A percentile compares a stretch with the other conserved stretches of the same genome.
Evolutionary conservation across 257 asterid genomes (phyloP).

Genomic region (Paraleonurus japonicus): DNA sequence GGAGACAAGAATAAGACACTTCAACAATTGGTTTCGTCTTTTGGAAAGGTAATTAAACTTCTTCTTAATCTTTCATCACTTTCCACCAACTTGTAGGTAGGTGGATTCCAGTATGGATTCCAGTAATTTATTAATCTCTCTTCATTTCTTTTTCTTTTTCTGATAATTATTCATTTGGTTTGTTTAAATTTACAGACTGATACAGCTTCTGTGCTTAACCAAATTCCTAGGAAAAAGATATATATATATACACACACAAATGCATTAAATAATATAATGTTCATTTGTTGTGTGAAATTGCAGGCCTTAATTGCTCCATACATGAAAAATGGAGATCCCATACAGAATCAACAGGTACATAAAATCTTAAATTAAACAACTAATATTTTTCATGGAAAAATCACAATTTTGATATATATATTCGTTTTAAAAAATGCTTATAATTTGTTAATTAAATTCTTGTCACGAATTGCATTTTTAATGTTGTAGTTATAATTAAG

Average conservation of each 20-base stretch:
- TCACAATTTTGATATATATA: too few relatives aligned
- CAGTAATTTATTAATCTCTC: slow-evolving; percentile 12
- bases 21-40: too few relatives aligned
- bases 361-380: not conserved
- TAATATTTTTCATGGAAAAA: too few relatives aligned
- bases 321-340: slow-evolving; percentile 78
- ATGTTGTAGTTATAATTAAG: too few relatives aligned
- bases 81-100: slow-evolving; percentile 6
- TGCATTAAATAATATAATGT: too few relatives aligned
- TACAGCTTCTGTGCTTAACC: slow-evolving; percentile 78
- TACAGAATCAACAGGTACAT: slow-evolving; percentile 65
- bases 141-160: too few relatives aligned
- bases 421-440: too few relatives aligned
- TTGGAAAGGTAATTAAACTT: slow-evolving; percentile 76
- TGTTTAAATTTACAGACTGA: slow-evolving; percentile 67
- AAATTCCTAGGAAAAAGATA: not conserved
- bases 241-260: too few relatives aligned
- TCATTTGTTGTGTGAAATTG: slow-evolving; percentile 21
- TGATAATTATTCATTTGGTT: too few relatives aligned
- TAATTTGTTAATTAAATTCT: too few relatives aligned
- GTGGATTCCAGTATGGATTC: too few relatives aligned
- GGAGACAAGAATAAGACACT: slow-evolving; percentile 96
- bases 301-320: slow-evolving; percentile 74
- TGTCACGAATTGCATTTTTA: too few relatives aligned
- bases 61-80: slow-evolving; percentile 31